These are phyloP conservation scores for Torrubiellomyces zombiae DNA, from an alignment of 2,329 filamentous ascomycete genomes.

Conservation along the genomic window DNA sequence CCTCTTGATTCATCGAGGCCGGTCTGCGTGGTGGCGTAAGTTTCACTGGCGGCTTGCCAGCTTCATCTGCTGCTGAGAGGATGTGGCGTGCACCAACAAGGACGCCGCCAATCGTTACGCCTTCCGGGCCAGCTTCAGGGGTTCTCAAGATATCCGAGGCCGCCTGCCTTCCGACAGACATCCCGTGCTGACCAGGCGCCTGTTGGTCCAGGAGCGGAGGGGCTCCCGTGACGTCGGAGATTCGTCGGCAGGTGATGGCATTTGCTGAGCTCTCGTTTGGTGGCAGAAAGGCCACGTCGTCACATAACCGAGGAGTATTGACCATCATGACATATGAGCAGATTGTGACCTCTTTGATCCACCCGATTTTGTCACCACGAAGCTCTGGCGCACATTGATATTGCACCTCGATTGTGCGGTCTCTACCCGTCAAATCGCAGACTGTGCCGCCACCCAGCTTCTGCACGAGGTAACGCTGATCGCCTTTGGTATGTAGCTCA, in stretches of 20 bases:
- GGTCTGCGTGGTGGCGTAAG: conserved; percentile 25
- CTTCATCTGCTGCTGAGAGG: conserved; percentile 27
- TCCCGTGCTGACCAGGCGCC: no score
- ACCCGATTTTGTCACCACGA: conserved; percentile 60
- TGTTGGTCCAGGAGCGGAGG: conserved; percentile 18
- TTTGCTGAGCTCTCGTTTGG: conserved; percentile 64
- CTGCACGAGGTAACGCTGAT: conserved; percentile 76
- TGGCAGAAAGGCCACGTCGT: conserved; percentile 72
- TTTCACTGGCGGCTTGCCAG: conserved; percentile 27
- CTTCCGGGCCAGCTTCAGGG: no score
- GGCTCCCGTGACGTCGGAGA: conserved; percentile 37
- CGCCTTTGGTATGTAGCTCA: conserved; percentile 64
- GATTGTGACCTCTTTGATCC: conserved; percentile 85
- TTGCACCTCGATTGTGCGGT: conserved; percentile 72
- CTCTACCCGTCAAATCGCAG: conserved; percentile 71
- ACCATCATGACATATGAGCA: conserved; percentile 90
- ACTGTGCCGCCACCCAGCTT: conserved; percentile 61
- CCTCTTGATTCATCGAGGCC: conserved; percentile 8
- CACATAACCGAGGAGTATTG: conserved; percentile 74
- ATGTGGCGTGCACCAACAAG: conserved; percentile 33
- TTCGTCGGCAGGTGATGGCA: conserved; percentile 57
- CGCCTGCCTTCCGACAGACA: no score
- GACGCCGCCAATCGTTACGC: conserved; percentile 35
- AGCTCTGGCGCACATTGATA: conserved; percentile 63
- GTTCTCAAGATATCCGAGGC: conserved; percentile 20